Conservation (phyloP, 306 rosid genomes). For the Lotus japonicus region DNA sequence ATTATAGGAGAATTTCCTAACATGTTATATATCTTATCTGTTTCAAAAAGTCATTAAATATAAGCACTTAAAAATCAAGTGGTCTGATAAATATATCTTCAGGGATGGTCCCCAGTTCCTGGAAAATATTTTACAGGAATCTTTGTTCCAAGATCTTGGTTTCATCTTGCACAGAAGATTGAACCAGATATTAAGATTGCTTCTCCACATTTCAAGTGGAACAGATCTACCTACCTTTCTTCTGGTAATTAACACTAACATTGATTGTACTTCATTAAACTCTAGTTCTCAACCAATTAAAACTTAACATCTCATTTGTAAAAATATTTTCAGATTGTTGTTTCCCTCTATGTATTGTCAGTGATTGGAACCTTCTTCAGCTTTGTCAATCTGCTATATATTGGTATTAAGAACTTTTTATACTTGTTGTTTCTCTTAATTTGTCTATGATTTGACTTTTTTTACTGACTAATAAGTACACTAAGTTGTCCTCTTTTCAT, state of each 20-base stretch:
- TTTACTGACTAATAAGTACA: not conserved
- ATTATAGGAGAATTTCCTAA: too few species aligned
- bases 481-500: not conserved
- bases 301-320: not conserved
- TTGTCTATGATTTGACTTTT: not conserved
- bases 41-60: too few species aligned
- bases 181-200: constrained; percentile 29
- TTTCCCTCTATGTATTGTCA: constrained; percentile 51
- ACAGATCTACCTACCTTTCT: constrained; percentile 50
- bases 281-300: not conserved
- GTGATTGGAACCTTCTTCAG: constrained; percentile 57
- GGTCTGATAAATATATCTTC: not conserved
- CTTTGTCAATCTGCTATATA: constrained; percentile 55
- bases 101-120: constrained; percentile 59
- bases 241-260: constrained; percentile 42
- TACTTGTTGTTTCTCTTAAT: not conserved
- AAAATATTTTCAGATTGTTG: constrained; percentile 39
- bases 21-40: too few species aligned
- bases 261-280: not conserved
- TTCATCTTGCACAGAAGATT: constrained; percentile 36
- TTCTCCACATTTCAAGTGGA: constrained; percentile 49
- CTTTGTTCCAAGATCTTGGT: constrained; percentile 41
- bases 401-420: constrained; percentile 51
- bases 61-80: too few species aligned
- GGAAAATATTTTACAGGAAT: constrained; percentile 35